Percentiles rank a stretch among this genome's conserved stretches.
Conservation (phyloP, 2,329 filamentous ascomycete genomes). For the Fusarium pininemorale region DNA sequence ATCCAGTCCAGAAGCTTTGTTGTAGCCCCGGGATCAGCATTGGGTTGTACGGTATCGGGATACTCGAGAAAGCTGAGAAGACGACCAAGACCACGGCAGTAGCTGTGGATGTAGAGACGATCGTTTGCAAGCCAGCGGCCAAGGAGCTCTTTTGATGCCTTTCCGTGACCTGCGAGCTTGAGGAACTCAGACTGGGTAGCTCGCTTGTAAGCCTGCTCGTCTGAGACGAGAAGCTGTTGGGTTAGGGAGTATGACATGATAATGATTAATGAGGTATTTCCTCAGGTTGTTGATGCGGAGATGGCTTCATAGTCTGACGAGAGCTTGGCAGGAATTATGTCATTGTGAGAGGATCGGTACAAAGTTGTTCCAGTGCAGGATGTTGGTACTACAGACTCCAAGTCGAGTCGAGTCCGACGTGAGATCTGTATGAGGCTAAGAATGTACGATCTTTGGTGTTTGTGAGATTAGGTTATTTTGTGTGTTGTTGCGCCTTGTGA, state of each 20-base stretch:
- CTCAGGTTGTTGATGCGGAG: conserved; percentile 2
- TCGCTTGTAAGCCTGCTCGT: conserved; percentile 55
- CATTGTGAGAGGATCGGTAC: conserved; percentile 24
- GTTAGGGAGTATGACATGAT: conserved; percentile 58
- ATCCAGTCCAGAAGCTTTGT: conserved; percentile 70
- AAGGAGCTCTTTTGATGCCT: conserved; percentile 63
- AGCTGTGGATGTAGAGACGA: conserved; percentile 74
- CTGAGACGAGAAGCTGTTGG: conserved; percentile 62
- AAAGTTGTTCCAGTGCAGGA: conserved; percentile 35
- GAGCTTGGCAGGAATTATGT: conserved; percentile 31
- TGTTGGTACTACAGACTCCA: not conserved
- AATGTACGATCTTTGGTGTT: not conserved
- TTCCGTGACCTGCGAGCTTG: conserved; percentile 69
- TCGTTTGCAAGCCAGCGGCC: conserved; percentile 77
- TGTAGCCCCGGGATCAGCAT: conserved; percentile 48
- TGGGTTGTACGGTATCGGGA: conserved; percentile 46
- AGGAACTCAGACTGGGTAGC: conserved; percentile 76
- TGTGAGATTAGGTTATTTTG: not conserved
- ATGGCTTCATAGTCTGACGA: conserved; percentile 21
- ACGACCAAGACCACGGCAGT: conserved; percentile 73
- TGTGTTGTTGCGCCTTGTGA: not conserved
- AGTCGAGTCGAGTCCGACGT: not conserved
- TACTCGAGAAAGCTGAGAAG: conserved; percentile 70
- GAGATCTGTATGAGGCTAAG: not conserved
- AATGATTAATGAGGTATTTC: not conserved